Evolutionary conservation across 768 basidiomycete species (phyloP), one percentile per base, ranked within the genome.

Genomic region (Paxillus rubicundulus): DNA sequence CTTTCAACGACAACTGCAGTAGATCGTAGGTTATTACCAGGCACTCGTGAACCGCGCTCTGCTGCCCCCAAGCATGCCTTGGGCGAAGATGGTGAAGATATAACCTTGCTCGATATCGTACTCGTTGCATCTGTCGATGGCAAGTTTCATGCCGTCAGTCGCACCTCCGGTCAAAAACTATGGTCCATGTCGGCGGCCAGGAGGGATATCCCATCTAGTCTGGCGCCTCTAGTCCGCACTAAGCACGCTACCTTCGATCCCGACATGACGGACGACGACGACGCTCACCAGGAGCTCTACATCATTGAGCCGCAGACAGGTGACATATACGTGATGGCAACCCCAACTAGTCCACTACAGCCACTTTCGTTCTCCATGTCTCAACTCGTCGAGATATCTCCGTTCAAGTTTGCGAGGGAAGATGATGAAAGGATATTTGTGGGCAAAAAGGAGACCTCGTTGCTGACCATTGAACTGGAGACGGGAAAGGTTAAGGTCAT

Each of bases 271-370:
- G 77, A 78, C 54, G 85, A 86, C 56, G 78, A 80, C 44, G 66
- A 72, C 49, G 63, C 69, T 1, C 68, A 73, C 24, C 81, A 83
- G 60, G 91, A 92, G 66, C 81, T 87, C 40, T 98, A 96, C 71
- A 86, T 98, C 54, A 89, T 98, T 47, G 96, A 98, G 64, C 96
- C 96, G 0, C 89, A 94, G 74, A 87, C 89, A 5, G 96, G 96
- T 7, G 88, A 92, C 62, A 90, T 98, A 58, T 98, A 89, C 68
- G 84, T 97, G 54, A 85, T 92, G 73, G 72, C 84, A 6, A 79
- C 82, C 0, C 84, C 85, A 1, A 77, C 77, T 13, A 80, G 79
- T 45, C 82, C 87, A 2, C 78, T 98, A 38, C 86, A 93, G 62
- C 90, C 88, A 44, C 87, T 99, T 56, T 92, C 94, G 1, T 82